These are phyloP conservation scores for Metschnikowia lunata DNA, from an alignment of 805 yeast genomes.

Conservation along the genomic window DNA sequence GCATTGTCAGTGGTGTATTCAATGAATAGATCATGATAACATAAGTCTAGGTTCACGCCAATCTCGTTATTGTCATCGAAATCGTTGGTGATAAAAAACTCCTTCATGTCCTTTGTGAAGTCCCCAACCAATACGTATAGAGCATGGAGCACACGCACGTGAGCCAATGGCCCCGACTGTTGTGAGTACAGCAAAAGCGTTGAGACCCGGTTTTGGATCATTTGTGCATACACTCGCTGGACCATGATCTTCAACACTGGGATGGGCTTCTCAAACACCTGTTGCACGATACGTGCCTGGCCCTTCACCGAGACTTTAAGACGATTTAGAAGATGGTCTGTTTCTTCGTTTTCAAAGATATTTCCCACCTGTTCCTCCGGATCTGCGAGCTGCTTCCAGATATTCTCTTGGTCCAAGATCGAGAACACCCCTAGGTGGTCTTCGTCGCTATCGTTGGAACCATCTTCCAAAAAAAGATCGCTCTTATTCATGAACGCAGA, in stretches of 20 bases:
- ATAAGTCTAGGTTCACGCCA: constrained; percentile 57
- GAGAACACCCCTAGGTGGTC: constrained; percentile 20
- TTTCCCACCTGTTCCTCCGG: constrained; percentile 44
- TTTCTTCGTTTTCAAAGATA: constrained; percentile 46
- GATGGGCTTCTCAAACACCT: constrained; percentile 68
- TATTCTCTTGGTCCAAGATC: constrained; percentile 39
- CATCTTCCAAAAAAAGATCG: constrained; percentile 56
- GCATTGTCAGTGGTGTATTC: constrained; percentile 61
- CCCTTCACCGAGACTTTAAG: constrained; percentile 53
- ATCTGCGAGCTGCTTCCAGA: constrained; percentile 59
- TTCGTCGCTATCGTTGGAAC: constrained; percentile 23
- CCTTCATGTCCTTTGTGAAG: constrained; percentile 62
- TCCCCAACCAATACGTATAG: constrained; percentile 56
- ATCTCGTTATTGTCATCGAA: constrained; percentile 46
- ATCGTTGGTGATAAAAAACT: constrained; percentile 47
- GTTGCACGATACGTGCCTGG: constrained; percentile 68
- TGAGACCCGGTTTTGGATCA: constrained; percentile 54
- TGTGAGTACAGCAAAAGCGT: constrained; percentile 58
- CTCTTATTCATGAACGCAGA: constrained; percentile 79
- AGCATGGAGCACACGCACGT: constrained; percentile 68
- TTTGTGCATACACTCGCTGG: constrained; percentile 73
- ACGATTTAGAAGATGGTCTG: constrained; percentile 51
- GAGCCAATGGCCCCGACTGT: constrained; percentile 62
- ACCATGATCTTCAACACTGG: constrained; percentile 66
- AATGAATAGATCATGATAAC: constrained; percentile 66